Conservation (phyloP, 2,329 filamentous ascomycete genomes). For the Alternaria consortialis region DNA sequence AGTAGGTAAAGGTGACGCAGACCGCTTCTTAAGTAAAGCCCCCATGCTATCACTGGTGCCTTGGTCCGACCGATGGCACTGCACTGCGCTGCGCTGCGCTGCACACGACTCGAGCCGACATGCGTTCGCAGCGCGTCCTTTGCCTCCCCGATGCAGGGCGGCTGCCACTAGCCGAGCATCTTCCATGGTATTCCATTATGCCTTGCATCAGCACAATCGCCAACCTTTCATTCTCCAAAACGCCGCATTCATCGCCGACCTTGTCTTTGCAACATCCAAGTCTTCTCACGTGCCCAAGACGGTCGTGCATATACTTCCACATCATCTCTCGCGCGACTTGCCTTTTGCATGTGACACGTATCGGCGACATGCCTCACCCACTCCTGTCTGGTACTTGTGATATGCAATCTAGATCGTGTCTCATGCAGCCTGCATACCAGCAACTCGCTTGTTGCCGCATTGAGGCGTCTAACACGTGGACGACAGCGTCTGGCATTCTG, state of each 20-base stretch:
- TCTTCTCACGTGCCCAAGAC: neutral
- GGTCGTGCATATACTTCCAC: neutral
- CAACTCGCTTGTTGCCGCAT: conserved; percentile 19
- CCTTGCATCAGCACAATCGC: conserved; percentile 3
- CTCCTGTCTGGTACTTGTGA: conserved; percentile 19
- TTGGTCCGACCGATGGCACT: conserved; percentile 11
- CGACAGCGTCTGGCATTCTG: conserved; percentile 15
- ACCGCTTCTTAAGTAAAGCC: conserved; percentile 27
- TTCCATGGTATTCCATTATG: conserved; percentile 21
- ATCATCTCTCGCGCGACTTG: conserved; percentile 30
- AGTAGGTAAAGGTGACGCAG: conserved; percentile 23
- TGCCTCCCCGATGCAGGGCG: conserved; percentile 20
- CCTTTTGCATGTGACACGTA: conserved; percentile 37
- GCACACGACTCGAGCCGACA: conserved; percentile 30
- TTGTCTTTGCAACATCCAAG: neutral
- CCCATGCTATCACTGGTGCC: conserved; percentile 15
- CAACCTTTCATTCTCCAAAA: neutral
- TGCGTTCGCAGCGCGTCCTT: conserved; percentile 27
- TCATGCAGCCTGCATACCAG: conserved; percentile 17
- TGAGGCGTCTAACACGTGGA: conserved; percentile 34
- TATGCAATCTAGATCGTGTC: conserved; percentile 24
- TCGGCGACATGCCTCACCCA: conserved; percentile 18
- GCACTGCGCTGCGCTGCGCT: neutral
- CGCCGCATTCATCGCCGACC: neutral
- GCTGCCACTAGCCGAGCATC: conserved; percentile 19